Base-by-base conservation (phyloP, 2,329 filamentous ascomycete species). In the Dichotomopilus funicola region DNA sequence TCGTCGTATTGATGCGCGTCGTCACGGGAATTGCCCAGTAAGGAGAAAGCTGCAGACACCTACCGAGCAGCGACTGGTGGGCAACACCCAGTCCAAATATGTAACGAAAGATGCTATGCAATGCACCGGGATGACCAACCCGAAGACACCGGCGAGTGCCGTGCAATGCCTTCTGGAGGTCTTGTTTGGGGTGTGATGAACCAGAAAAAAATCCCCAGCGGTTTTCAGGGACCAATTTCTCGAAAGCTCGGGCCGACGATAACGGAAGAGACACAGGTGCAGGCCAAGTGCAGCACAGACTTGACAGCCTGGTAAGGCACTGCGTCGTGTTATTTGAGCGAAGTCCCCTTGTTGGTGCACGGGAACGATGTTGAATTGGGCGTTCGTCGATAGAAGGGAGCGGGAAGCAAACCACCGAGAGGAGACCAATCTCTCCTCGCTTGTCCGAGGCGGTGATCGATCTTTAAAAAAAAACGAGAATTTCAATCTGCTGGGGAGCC, bases 301-400 rank as follows among this genome's bases (percentile, higher is more conserved):
- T 13, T 19, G 38, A 13, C 38, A 40, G 43, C 34, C 11, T 19
- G 12, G 19, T 31, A 27, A 38, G 46, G 36, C 27, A 33, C n/a
- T n/a, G 27, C 9, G 36, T 12, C 11, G 34, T 41, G 41, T 35
- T 46, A 31, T 27, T 27, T 12, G 7, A 13, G 11, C 40, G 19
- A 38, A 35, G 12, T 49, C 42, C 40, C 45, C 46, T 53, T 31
- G 34, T 41, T 10, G 8, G 12, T 38, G 9, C 35, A 27, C 33
- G 37, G 44, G 37, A 42, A 44, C 58, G 61, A 62, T 64, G 62
- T 63, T 64, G 62, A 63, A 64, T 63, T 63, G 55, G 52, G 54
- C 52, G 51, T 55, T 45, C 51, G 33, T 27, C 19, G 19, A 27
- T 38, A 54, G 40, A 47, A 33, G 37, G 10, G 19, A 34, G 40